These are phyloP conservation scores for Kregervanrija delftensis DNA, from an alignment of 805 yeast genomes.

Conservation along the genomic window DNA sequence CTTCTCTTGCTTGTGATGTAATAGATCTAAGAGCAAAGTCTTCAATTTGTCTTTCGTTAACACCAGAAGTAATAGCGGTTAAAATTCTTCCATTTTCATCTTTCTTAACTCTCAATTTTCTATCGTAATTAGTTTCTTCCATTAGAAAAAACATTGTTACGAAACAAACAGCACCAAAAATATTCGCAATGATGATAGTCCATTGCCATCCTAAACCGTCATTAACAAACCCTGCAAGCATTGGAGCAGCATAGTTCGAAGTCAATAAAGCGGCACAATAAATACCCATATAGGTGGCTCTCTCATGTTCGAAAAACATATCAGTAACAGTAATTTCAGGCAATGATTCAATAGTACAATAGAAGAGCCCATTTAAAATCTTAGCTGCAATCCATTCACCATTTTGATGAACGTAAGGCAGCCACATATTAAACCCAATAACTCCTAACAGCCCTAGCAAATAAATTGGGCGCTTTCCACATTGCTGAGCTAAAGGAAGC, in stretches of 20 bases:
- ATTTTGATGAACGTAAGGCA: slow-evolving; percentile 24
- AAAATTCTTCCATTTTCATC: slow-evolving; percentile 18
- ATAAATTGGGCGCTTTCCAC: slow-evolving; percentile 33
- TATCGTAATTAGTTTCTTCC: slow-evolving; percentile 50
- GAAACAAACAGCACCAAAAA: slow-evolving; percentile 37
- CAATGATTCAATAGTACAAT: slow-evolving; percentile 38
- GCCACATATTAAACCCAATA: slow-evolving; percentile 27
- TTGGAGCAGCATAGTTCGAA: slow-evolving; percentile 51
- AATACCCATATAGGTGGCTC: slow-evolving; percentile 39
- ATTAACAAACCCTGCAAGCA: slow-evolving; percentile 51
- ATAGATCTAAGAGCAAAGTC: no score
- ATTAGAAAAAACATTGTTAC: slow-evolving; percentile 36
- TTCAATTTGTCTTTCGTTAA: slow-evolving; percentile 1
- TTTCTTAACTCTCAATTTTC: slow-evolving; percentile 20
- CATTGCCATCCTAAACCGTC: slow-evolving; percentile 45
- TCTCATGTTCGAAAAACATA: slow-evolving; percentile 44
- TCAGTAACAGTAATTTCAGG: slow-evolving; percentile 45
- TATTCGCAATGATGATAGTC: slow-evolving; percentile 44
- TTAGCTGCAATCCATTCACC: slow-evolving; percentile 29
- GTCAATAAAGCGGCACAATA: slow-evolving; percentile 50
- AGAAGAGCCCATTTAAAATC: slow-evolving; percentile 27
- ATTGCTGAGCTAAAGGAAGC: slow-evolving; percentile 33
- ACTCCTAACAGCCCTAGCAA: slow-evolving; percentile 27
- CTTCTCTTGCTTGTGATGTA: slow-evolving; percentile 11
- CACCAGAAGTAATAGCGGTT: slow-evolving; percentile 17